Evolutionary conservation across 345 rosid genomes (phyloP), one percentile per base, ranked within the genome.

Genomic region (Firmiana major): DNA sequence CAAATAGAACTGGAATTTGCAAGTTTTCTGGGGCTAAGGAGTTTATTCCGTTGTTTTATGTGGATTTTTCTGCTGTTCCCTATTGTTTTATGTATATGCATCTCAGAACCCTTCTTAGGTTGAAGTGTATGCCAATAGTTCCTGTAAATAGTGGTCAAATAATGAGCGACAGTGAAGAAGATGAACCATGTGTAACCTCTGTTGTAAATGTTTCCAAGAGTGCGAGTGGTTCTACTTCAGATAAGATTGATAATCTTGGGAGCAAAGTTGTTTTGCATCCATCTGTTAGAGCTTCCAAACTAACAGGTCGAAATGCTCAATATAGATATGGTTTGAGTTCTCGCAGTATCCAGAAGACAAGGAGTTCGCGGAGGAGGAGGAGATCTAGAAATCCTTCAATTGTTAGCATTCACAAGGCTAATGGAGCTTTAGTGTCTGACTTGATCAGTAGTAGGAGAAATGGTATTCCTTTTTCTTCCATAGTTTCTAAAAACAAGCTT

Each of bases 41-140:
- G 62, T 60, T 49, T 77, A 71, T 82, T 19, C 97, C 99, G 0
- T 60, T 82, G 79, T 87, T 96, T 83, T 84, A 86, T 31, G 83
- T 87, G 79, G 94, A 92, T 79, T 96, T 90, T 84, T 59, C 92
- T 71, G 93, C 88, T 26, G 51, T 92, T 81, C 97, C 97, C 59
- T 67, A 57, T 24, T 92, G 87, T 84, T 96, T 96, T 81, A 68
- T 82, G 84, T 60, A 63, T 65, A 83, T 96, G 86, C 93, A 93
- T 78, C 42, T 48, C 10, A 62, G 83, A 51, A 73, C 79, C 71
- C 73, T 73, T 75, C 66, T 85, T 75, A 84, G 79, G 38, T n/a
- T 79, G 48, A 79, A 74, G 48, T 71, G 70, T 54, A 71, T 85
- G 75, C 83, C 87, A 22, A 66, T 69, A 71, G 81, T 76, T 73